phyloP scores from a whole-genome alignment of 257 asterid genomes.

The Solanum microdontum region DNA sequence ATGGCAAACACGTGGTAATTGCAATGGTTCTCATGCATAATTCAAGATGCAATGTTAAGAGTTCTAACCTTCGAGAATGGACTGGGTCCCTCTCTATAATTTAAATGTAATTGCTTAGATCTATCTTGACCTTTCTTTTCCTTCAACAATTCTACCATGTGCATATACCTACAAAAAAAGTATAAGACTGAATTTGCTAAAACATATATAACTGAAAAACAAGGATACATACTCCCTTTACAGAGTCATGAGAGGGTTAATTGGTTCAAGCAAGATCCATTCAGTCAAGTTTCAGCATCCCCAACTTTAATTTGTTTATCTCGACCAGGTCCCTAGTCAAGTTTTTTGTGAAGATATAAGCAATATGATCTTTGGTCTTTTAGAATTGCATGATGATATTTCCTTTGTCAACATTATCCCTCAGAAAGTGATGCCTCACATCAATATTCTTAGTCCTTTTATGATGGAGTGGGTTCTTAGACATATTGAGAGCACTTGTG shows the following conservation, averaged over 20 bases:
- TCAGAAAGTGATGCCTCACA: too few relatives aligned
- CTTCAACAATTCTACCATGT: neutral
- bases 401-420: too few relatives aligned
- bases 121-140: neutral
- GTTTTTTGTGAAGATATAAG: neutral
- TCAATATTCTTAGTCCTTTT: too few relatives aligned
- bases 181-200: neutral
- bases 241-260: neutral
- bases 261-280: neutral
- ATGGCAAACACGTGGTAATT: neutral
- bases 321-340: neutral
- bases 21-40: neutral
- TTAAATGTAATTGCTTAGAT: too few relatives aligned
- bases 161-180: too few relatives aligned
- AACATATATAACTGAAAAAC: neutral
- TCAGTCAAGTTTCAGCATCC: neutral
- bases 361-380: neutral
- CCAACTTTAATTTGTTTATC: neutral
- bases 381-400: too few relatives aligned
- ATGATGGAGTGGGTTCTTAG: too few relatives aligned
- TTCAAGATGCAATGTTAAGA: neutral
- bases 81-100: neutral
- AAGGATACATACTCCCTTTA: neutral
- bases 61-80: neutral
- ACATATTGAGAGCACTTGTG: too few relatives aligned